These are phyloP conservation scores for Babesia bigemina DNA, from an alignment of 169 alveolate species.

Conservation along the genomic window DNA sequence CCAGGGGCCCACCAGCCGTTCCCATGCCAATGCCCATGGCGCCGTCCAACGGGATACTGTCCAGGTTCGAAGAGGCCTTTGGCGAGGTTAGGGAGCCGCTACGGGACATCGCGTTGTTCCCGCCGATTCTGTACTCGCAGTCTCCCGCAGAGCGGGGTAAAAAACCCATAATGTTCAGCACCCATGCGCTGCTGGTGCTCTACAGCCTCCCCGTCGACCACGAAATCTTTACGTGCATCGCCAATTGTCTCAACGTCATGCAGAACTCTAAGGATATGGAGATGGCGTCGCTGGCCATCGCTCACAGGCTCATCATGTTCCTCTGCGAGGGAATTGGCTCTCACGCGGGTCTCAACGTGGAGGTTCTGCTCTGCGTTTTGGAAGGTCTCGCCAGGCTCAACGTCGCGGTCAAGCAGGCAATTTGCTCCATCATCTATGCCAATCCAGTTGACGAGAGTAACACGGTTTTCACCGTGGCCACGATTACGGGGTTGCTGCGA, in stretches of 20 bases:
- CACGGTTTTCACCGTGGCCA: slow-evolving; percentile 57
- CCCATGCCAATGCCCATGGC: not conserved
- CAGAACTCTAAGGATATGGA: slow-evolving; percentile 57
- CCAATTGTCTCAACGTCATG: slow-evolving; percentile 54
- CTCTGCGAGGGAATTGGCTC: slow-evolving; percentile 65
- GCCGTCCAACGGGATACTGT: slow-evolving; percentile 49
- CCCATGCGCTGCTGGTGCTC: slow-evolving; percentile 61
- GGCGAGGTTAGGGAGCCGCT: slow-evolving; percentile 77
- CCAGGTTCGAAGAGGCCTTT: slow-evolving; percentile 70
- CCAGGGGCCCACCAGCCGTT: not conserved
- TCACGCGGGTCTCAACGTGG: slow-evolving; percentile 62
- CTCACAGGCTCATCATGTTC: slow-evolving; percentile 60
- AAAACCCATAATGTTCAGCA: slow-evolving; percentile 56
- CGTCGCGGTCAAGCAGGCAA: slow-evolving; percentile 60
- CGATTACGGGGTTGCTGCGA: slow-evolving; percentile 61
- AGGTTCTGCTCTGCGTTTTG: slow-evolving; percentile 59
- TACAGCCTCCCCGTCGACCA: slow-evolving; percentile 68
- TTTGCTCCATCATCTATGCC: slow-evolving; percentile 47
- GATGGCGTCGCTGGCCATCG: slow-evolving; percentile 52
- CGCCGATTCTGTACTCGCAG: slow-evolving; percentile 65
- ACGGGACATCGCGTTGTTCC: slow-evolving; percentile 74
- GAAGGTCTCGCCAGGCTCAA: slow-evolving; percentile 57
- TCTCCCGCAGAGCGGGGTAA: slow-evolving; percentile 52
- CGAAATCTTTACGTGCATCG: slow-evolving; percentile 58
- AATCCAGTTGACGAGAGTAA: slow-evolving; percentile 58